A percentile compares a stretch with the other conserved stretches of the same genome.
phyloP scores from a whole-genome alignment of 805 yeast species.

The Candida adriatica region DNA sequence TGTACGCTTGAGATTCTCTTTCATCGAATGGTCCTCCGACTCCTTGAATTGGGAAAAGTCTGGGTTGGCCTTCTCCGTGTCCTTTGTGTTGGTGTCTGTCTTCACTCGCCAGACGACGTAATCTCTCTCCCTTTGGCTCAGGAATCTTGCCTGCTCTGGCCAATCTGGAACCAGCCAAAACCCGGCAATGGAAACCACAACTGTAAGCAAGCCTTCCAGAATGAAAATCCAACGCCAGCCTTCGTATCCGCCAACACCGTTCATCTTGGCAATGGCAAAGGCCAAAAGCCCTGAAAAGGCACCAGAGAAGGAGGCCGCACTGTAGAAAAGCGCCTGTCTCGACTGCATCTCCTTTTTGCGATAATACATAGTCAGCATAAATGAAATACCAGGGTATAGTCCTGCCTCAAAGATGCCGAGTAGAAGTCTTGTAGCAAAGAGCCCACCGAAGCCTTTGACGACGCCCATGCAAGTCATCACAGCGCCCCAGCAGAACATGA shows the following conservation, averaged over 20 bases:
- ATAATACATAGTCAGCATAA: slow-evolving; percentile 21
- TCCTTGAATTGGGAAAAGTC: slow-evolving; percentile 9
- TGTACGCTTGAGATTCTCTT: slow-evolving; percentile 4
- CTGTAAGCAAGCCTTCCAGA: slow-evolving; percentile 13
- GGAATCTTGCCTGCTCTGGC: slow-evolving; percentile 13
- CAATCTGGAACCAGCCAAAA: slow-evolving; percentile 13
- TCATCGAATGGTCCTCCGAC: slow-evolving; percentile 8
- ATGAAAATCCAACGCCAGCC: slow-evolving; percentile 19
- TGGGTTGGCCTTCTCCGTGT: slow-evolving; percentile 7
- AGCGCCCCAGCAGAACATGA: slow-evolving; percentile 15
- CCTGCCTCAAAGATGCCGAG: slow-evolving; percentile 19
- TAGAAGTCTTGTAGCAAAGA: slow-evolving; percentile 12
- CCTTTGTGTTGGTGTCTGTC: slow-evolving; percentile 8
- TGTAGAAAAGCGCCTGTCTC: slow-evolving; percentile 22
- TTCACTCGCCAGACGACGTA: slow-evolving; percentile 9
- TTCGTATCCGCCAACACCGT: slow-evolving; percentile 11
- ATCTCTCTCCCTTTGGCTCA: slow-evolving; percentile 10
- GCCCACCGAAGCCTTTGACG: slow-evolving; percentile 10
- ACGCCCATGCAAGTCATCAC: slow-evolving; percentile 16
- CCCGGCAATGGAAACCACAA: slow-evolving; percentile 4
- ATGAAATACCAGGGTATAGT: slow-evolving; percentile 13
- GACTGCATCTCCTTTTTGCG: slow-evolving; percentile 18
- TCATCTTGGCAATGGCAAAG: slow-evolving; percentile 12
- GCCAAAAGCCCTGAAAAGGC: slow-evolving; percentile 22
- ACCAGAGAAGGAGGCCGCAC: slow-evolving; percentile 20